Conservation (phyloP, 2,329 filamentous ascomycete species). For the Emmonsia crescens region DNA sequence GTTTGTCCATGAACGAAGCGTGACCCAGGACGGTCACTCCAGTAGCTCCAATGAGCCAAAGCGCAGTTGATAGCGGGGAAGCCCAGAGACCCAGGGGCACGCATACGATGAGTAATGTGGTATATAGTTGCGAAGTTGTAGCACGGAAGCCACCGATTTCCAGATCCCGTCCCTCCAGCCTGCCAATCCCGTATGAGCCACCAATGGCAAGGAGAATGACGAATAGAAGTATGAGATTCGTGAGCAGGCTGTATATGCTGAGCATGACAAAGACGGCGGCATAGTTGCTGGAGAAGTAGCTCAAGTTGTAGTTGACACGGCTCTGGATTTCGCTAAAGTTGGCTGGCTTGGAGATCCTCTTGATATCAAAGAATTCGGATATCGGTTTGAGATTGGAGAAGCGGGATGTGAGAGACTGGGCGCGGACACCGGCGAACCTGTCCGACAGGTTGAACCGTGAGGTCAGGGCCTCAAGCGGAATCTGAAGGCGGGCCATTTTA, state of each 20-base stretch:
- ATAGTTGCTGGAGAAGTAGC: conserved; percentile 98
- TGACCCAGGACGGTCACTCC: conserved; percentile 91
- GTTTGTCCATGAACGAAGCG: conserved; percentile 92
- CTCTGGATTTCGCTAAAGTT: conserved; percentile 87
- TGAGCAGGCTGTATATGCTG: conserved; percentile 87
- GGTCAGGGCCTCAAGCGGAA: conserved; percentile 83
- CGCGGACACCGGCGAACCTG: conserved; percentile 73
- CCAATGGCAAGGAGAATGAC: conserved; percentile 79
- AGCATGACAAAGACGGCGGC: conserved; percentile 87
- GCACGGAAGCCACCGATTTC: conserved; percentile 73
- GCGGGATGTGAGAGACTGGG: conserved; percentile 64
- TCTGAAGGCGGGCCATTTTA: conserved; percentile 76
- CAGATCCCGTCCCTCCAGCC: conserved; percentile 77
- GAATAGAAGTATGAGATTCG: conserved; percentile 76
- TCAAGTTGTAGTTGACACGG: conserved; percentile 91
- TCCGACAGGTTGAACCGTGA: conserved; percentile 78
- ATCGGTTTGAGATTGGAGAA: conserved; percentile 89
- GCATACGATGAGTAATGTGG: conserved; percentile 67
- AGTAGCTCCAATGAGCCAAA: conserved; percentile 94
- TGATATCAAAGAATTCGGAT: conserved; percentile 90
- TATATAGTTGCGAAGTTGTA: conserved; percentile 90
- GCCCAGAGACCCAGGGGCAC: conserved; percentile 78
- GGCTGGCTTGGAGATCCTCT: conserved; percentile 85
- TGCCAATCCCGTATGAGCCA: conserved; percentile 85
- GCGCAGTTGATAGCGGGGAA: conserved; percentile 70